Base-by-base conservation (phyloP, 2,329 filamentous ascomycete genomes). In the Orbilia javanica region DNA sequence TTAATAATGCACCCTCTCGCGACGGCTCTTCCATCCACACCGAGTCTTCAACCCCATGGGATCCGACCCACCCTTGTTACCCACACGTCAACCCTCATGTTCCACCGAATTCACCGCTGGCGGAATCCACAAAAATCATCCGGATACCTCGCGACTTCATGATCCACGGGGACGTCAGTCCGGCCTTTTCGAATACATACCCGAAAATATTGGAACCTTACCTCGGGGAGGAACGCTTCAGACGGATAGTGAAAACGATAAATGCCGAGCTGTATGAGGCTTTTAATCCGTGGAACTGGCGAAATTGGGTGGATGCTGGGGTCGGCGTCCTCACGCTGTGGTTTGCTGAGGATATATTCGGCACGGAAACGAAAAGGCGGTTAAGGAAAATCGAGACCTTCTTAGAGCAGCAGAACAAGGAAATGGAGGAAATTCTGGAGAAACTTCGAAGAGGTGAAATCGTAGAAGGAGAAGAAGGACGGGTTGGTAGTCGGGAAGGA, bases 51-150 rank as follows among this genome's bases (percentile, higher is more conserved):
- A 68, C 63, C 1, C 90, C 93, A 64, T 99, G 96, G 96, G 95
- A 96, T 0, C 94, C 94, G 13, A 90, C 92, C 46, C 96, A 99
- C 83, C 95, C 96, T 3, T 99, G 96, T 84, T 98, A 91, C 83
- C 96, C 96, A 60, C 96, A 98, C 83, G 86, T 93, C 44, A 98
- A 98, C 82, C 92, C 94, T 0, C 94, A 99, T 84, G 95, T 97
- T 4, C 90, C 94, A 0, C 83, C 92, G 10, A 87, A 90, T 71
- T 96, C 93, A 6, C 87, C 89, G 13, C 90, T 96, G 80, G 93
- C 93, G 82, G 84, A 87, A 53, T 90, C 87, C 5, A 99, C 96
- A 1, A 91, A 95, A 71, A 92, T 99, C 80, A 97, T 99, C 82
- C 91, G 96, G 15, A 91, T 99, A 79, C 90, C 91, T 73, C 89